Evolutionary conservation across 371 early-diverging fungal species (phyloP).

Genomic region (Polyrhizophydium stewartii): DNA sequence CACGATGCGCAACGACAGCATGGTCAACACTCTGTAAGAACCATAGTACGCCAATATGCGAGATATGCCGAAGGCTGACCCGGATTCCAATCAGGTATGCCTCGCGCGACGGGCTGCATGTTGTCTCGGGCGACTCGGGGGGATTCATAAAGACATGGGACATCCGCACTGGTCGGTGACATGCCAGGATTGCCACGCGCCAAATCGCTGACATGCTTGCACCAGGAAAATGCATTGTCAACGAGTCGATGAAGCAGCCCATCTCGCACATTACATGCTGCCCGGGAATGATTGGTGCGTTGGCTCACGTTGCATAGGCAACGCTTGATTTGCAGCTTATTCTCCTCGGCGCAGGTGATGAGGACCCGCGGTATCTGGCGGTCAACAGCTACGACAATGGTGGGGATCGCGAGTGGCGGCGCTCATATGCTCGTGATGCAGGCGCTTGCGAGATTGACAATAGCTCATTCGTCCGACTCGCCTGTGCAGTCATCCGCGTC

Average conservation of each 20-base stretch:
- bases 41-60: too few relatives aligned
- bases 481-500: constrained; percentile 63
- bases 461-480: background rate
- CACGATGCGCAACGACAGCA: constrained; percentile 56
- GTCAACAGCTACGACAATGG: constrained; percentile 87
- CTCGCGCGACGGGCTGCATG: constrained; percentile 67
- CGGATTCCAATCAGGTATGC: too few relatives aligned
- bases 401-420: constrained; percentile 24
- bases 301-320: background rate
- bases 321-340: constrained; percentile 3
- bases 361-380: constrained; percentile 76
- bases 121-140: constrained; percentile 73
- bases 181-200: background rate
- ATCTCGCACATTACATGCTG: constrained; percentile 73
- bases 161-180: constrained; percentile 58
- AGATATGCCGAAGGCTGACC: too few relatives aligned
- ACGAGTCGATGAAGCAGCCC: constrained; percentile 67
- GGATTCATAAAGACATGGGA: constrained; percentile 85
- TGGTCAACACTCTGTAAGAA: constrained; percentile 7
- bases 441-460: background rate
- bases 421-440: too few relatives aligned
- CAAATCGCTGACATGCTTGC: background rate
- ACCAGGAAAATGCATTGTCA: constrained; percentile 55
- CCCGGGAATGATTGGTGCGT: constrained; percentile 16
- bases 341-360: constrained; percentile 52